Evolutionary conservation across 2,329 filamentous ascomycete species (phyloP), one percentile per base, ranked within the genome.

Genomic region (Colletotrichum euphorbiae): DNA sequence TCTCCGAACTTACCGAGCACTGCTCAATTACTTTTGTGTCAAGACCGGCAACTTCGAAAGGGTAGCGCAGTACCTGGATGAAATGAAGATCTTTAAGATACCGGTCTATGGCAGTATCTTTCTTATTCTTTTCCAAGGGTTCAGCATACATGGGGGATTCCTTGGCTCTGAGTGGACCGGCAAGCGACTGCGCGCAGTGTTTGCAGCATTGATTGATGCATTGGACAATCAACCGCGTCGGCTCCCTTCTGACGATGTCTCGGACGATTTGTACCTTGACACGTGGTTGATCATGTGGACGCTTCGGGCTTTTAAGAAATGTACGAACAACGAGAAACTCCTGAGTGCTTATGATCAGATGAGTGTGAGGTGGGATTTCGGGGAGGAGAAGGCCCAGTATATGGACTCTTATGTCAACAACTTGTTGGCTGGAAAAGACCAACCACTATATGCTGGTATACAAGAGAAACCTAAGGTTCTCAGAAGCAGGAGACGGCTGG

Each of bases 71-170:
- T 87, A 93, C 50, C 81, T 99, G 21, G 86, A 89, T 52, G 95
- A 98, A 76, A 97, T 98, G 93, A 88, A 87, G 63, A 80, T 82
- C 42, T 89, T 90, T 71, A 80, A 85, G 3, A 83, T 97, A 3
- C 87, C 89, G 0, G 81, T 95, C 15, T 89, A 95, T 69, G 91
- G 91, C 6, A 87, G 91, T 65, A 87, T 97, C 24, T 98, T 95
- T 74, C 83, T 96, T 42, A 85, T 91, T 7, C 82, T 98, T 3
- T 92, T 98, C 80, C 91, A 93, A 73, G 94, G 92, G 0, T 99
- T 98, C 75, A 84, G 86, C 36, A 78, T 82, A 2, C 90, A 97
- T 74, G 95, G 94, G 11, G 89, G 89, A 28, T 75, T 82, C 24
- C 82, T 71, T 1, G 78, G 89, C 70, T 89, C 90, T 0, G 84